Conservation (phyloP, 2,329 filamentous ascomycete genomes). For the Alternaria metachromatica region DNA sequence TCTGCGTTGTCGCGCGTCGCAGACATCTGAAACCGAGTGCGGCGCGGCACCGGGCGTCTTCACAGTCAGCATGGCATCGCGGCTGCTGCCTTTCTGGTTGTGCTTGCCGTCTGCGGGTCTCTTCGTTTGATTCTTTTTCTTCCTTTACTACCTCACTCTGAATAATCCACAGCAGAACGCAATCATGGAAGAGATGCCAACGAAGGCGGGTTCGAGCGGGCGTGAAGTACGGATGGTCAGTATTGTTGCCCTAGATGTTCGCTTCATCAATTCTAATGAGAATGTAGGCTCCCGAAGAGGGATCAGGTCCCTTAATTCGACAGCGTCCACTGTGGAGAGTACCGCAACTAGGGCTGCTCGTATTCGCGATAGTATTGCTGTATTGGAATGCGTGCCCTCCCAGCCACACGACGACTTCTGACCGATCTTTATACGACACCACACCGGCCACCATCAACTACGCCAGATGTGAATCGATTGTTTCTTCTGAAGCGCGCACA, state of each 20-base stretch:
- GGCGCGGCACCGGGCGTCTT: neutral
- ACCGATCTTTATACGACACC: neutral
- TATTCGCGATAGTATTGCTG: neutral
- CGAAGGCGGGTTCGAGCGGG: neutral
- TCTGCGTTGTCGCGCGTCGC: neutral
- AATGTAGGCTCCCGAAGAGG: neutral
- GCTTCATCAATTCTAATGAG: neutral
- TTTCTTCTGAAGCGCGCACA: neutral
- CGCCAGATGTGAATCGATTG: neutral
- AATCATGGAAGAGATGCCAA: neutral
- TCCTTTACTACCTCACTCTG: neutral
- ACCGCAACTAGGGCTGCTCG: neutral
- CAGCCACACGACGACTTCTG: neutral
- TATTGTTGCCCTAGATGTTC: neutral
- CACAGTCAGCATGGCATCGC: neutral
- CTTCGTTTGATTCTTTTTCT: neutral
- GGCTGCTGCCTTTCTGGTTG: neutral
- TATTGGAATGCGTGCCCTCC: neutral
- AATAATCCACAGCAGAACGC: neutral
- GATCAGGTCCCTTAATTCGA: neutral
- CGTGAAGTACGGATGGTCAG: neutral
- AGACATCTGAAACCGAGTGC: neutral
- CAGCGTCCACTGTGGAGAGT: neutral
- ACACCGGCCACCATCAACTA: neutral
- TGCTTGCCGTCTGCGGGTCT: neutral